Base-by-base conservation (phyloP, 192 early-diverging fungal species). In the Piromyces sp. region DNA sequence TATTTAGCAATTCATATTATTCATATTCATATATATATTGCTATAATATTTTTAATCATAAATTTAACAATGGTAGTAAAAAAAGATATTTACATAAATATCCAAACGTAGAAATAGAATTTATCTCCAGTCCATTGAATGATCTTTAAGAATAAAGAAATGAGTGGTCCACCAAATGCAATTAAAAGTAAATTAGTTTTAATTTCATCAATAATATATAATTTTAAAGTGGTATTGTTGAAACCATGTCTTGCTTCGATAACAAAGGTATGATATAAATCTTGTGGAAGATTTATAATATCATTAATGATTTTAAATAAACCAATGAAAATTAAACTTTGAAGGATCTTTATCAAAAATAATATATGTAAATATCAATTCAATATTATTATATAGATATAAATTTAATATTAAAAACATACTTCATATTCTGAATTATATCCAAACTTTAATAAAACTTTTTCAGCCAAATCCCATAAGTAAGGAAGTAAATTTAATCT, bases 161-260 rank as follows among this genome's bases (percentile, higher is more conserved):
- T 79, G 30, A 97, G 84, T 1, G 96, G 96, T 33, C 91, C 85
- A 28, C 95, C 94, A 81, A 99, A 92, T 12, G 91, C 89, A 11
- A 86, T 88, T 13, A 88, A 88, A 79, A 99, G 86, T 29, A 91
- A 42, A 78, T 93, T 86, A 3, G 86, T 88, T 85, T 97, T 99
- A 81, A 94, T 80, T 38, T 81, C 30, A 78, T 81, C 81, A n/a
- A 31, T 81, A 81, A 81, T n/a, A 81, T 38, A 81, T 33, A 38
- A 81, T 79, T 38, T 86, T 28, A 93, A 79, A 13, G 96, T 97
- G 85, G 93, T 92, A 85, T 99, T 99, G 88, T 99, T 99, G 86
- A 99, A 98, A 9, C 96, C 96, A 85, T 97, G 96, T 30, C 90
- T 87, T 84, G 94, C 91, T 87, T 99, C 97, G 82, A 99, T 93